Evolutionary conservation across 2,329 filamentous ascomycete species (phyloP), one percentile per base, ranked within the genome.

Genomic region (Calonectria naviculata): DNA sequence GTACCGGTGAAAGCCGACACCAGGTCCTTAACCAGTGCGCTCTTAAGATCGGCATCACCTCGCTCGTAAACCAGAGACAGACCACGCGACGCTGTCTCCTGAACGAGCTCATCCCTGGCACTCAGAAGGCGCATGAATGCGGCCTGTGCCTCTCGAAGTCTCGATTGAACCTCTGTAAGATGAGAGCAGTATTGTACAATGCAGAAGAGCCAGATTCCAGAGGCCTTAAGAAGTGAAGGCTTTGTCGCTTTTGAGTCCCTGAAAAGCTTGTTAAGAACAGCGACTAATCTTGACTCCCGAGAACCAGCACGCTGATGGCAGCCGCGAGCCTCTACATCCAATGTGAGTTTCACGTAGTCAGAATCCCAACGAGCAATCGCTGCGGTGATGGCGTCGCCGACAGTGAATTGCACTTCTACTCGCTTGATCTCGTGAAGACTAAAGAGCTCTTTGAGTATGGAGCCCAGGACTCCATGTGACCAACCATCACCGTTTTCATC

Each of bases 1-100:
- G 91, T 92, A 6, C 94, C 94, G 0, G 95, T 98, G 76, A 98
- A 98, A 0, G 94, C 94, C 9, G 93, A 90, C 0, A 98, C 94
- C 3, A 99, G 88, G 78, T 98, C 96, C 68, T 93, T 93, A 4
- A 98, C 94, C 31, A 99, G 88, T 58, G 95, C 92, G 69, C 94
- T 92, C 81, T 94, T 96, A 24, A 98, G 87, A 1, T 89, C 89
- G 31, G 92, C 89, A 77, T 97, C 94, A 1, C 97, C 97, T 81
- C 95, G 95, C 78, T 98, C 95, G 80, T 98, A 99, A 2, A 98
- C 95, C 58, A 98, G 84, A n/a, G 94, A 92, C 34, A 99, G 87
- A 0, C 97, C 97, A 69, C 96, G 89, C 0, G 96, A 98, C 5
- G 97, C 95, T 5, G 95, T 97, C 83, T 99, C 97, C 82, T 99